A percentile compares a stretch with the other conserved stretches of the same genome.
These are phyloP conservation scores for Gaultheria prostrata DNA, from an alignment of 148 eudicot genomes.

Conservation along the genomic window DNA sequence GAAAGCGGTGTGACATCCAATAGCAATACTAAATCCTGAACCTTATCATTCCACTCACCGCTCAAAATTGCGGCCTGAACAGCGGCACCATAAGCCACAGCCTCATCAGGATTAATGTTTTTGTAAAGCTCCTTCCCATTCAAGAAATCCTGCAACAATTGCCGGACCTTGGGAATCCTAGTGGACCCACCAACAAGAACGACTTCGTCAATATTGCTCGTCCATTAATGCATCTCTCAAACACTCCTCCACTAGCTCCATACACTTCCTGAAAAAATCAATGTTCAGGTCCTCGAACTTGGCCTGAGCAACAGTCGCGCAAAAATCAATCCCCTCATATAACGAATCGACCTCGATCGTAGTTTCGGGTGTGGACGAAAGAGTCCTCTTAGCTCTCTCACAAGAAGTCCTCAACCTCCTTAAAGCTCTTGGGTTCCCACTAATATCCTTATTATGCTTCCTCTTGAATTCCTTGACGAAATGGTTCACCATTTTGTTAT, in stretches of 20 bases:
- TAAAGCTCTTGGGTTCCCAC: no score
- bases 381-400: no score
- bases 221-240: not conserved
- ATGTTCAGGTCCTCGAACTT: not conserved
- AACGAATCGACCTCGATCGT: not conserved
- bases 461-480: no score
- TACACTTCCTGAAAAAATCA: no score
- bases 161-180: not conserved
- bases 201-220: not conserved
- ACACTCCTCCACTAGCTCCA: not conserved
- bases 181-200: slow-evolving; percentile 7
- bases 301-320: not conserved
- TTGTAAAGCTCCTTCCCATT: not conserved
- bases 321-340: not conserved
- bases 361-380: not conserved
- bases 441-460: no score
- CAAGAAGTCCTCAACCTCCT: no score
- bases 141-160: slow-evolving; percentile 11
- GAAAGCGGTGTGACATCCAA: not conserved
- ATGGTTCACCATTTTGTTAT: no score
- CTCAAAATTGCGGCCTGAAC: not conserved
- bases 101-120: slow-evolving; percentile 5
- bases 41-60: not conserved
- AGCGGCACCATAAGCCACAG: not conserved
- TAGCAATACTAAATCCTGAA: not conserved